Percentiles rank a stretch among this genome's conserved stretches.
phyloP scores from a whole-genome alignment of 2,329 filamentous ascomycete genomes.

The Epichloe hybrida region DNA sequence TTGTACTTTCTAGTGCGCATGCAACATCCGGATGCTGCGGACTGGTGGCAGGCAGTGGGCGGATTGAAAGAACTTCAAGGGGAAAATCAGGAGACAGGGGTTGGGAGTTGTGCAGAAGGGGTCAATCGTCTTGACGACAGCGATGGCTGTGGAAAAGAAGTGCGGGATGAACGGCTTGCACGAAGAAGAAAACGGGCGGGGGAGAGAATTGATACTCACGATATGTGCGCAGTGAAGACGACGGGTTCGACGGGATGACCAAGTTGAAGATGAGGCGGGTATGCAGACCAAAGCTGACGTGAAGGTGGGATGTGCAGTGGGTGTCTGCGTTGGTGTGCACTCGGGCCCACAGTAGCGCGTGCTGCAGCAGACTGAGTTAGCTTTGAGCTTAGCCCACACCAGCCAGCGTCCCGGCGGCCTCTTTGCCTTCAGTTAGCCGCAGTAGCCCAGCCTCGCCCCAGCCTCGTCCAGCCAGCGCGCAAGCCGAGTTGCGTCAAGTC shows the following conservation, averaged over 20 bases:
- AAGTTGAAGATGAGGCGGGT: not conserved
- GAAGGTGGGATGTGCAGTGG: not conserved
- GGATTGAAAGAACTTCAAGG: not conserved
- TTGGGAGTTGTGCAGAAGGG: not conserved
- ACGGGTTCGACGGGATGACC: not conserved
- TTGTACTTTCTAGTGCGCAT: not conserved
- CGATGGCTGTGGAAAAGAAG: not conserved
- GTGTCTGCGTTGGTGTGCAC: not conserved
- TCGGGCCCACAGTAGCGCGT: not conserved
- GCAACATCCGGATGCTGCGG: not conserved
- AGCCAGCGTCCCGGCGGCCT: no score
- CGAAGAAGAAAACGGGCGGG: not conserved
- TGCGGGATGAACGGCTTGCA: not conserved
- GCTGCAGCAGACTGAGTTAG: no score
- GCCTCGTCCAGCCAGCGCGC: no score
- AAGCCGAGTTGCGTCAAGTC: no score
- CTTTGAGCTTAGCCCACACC: no score
- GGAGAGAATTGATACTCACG: conserved; percentile 1
- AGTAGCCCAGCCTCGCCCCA: no score
- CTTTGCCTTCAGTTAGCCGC: no score
- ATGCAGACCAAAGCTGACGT: not conserved
- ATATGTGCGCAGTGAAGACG: not conserved
- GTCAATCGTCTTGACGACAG: not conserved
- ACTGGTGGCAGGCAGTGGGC: not conserved
- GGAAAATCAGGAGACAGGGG: not conserved